Percentiles rank a stretch among this genome's conserved stretches.
phyloP scores from a whole-genome alignment of 306 rosid species.

The Lithocarpus polystachyus region DNA sequence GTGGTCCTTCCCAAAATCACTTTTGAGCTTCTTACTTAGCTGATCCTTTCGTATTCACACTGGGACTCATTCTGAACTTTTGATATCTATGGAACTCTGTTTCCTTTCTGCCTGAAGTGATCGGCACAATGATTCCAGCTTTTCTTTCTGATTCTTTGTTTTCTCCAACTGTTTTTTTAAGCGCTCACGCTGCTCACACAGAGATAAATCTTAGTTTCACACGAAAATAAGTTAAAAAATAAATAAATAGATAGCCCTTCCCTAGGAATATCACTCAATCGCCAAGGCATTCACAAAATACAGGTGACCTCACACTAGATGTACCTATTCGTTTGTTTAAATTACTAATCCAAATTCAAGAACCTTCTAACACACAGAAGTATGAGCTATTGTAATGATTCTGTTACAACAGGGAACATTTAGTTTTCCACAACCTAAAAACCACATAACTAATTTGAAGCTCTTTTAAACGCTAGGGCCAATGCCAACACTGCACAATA shows the following conservation, averaged over 20 bases:
- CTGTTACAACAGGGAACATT: background rate
- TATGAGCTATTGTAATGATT: background rate
- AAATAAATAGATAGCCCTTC: background rate
- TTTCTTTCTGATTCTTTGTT: slow-evolving; percentile 83
- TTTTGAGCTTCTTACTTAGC: slow-evolving; percentile 10
- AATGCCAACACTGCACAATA: background rate
- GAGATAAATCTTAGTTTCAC: background rate
- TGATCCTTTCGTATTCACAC: slow-evolving; percentile 29
- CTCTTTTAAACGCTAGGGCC: background rate
- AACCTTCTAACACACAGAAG: background rate
- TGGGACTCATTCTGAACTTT: slow-evolving; percentile 44
- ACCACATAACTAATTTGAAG: background rate
- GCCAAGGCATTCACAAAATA: background rate
- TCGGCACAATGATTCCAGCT: slow-evolving; percentile 82
- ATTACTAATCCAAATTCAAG: background rate
- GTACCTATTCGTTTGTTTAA: background rate
- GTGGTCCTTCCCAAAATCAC: slow-evolving; percentile 5
- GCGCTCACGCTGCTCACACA: slow-evolving; percentile 64
- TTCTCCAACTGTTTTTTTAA: slow-evolving; percentile 81
- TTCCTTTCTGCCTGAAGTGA: slow-evolving; percentile 96
- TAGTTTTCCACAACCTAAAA: background rate
- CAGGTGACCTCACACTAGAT: background rate
- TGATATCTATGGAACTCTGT: slow-evolving; percentile 50
- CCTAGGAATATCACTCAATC: background rate
- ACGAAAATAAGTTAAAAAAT: background rate